A percentile compares a stretch with the other conserved stretches of the same genome.
phyloP scores from a whole-genome alignment of 2,329 filamentous ascomycete species.

The Cladophialophora immunda region DNA sequence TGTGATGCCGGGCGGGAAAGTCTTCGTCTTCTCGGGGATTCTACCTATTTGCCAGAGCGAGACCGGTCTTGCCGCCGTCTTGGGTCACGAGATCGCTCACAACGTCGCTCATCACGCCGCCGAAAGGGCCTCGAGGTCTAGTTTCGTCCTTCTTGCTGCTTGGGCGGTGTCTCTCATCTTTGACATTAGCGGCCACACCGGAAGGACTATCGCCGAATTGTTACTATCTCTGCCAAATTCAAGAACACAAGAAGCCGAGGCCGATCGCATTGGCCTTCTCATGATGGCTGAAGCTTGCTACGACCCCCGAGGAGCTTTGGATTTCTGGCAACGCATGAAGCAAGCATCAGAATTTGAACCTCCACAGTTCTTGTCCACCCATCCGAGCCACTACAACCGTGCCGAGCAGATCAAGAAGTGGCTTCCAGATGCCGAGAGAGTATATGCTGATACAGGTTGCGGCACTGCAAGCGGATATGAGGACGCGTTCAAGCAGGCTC shows the following conservation, averaged over 20 bases:
- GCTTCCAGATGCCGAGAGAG: constrained; percentile 51
- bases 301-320: constrained; percentile 64
- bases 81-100: constrained; percentile 72
- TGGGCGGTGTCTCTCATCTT: constrained; percentile 47
- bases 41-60: constrained; percentile 64
- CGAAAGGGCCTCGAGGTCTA: constrained; percentile 61
- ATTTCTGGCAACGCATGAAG: constrained; percentile 64
- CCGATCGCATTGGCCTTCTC: constrained; percentile 68
- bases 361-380: constrained; percentile 68
- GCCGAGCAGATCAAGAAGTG: constrained; percentile 64
- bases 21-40: constrained; percentile 71
- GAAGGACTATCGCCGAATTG: constrained; percentile 56
- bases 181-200: constrained; percentile 50
- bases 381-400: constrained; percentile 65
- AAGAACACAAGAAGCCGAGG: constrained; percentile 67
- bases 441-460: constrained; percentile 53
- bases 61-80: constrained; percentile 67
- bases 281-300: constrained; percentile 72
- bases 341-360: constrained; percentile 51
- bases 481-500: constrained; percentile 32
- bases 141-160: constrained; percentile 45
- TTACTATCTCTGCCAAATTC: constrained; percentile 64
- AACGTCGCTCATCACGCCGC: constrained; percentile 66
- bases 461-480: constrained; percentile 37
- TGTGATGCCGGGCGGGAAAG: constrained; percentile 70